Base-by-base conservation (phyloP, 2,329 filamentous ascomycete species). In the Byssochlamys sp. region DNA sequence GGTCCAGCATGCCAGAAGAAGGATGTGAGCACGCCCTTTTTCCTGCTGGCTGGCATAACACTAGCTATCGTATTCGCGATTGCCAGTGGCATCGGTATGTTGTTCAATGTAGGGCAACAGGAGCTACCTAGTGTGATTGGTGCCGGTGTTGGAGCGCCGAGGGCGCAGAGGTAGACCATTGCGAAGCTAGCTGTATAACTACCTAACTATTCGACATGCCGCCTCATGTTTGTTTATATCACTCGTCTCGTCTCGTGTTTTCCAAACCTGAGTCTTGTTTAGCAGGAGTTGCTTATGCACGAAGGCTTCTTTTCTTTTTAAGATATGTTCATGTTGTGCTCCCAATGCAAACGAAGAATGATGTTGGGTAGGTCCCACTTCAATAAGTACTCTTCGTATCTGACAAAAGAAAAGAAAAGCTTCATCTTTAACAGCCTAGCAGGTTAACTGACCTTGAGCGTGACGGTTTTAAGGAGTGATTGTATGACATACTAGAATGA, bases 101-200 rank as follows among this genome's bases (percentile, higher is more conserved):
- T 99, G 56, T 94, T 87, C 73, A 86, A 79, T 61, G 89, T 97
- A 67, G 94, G 92, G 33, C 84, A 88, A 71, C 86, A 95, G 77
- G 88, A 91, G 75, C 79, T 97, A 62, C 94, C 94, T 0, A 91
- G 91, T 65, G 92, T 99, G 7, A 91, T 99, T 72, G 90, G 91
- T n/a, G 94, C 94, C 53, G 94, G 94, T 62, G 92, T 99, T 39
- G 89, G 87, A 62, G 83, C 85, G 58, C 80, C 85, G 33, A 90
- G 70, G 54, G 63, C 68, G 58, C 76, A 78, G 65, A 79, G 73
- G 61, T 75, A 59, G 69, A 59, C n/a, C 11, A 49, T 24, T 29
- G 39, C 27, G 10, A 28, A n/a, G 10, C 48, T 55, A 28, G 5
- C 25, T n/a, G 19, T 49, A n/a, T 55, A 19, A 39, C 14, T 54